phyloP scores from a whole-genome alignment of 2,329 filamentous ascomycete species.

The Ascochyta lentis region DNA sequence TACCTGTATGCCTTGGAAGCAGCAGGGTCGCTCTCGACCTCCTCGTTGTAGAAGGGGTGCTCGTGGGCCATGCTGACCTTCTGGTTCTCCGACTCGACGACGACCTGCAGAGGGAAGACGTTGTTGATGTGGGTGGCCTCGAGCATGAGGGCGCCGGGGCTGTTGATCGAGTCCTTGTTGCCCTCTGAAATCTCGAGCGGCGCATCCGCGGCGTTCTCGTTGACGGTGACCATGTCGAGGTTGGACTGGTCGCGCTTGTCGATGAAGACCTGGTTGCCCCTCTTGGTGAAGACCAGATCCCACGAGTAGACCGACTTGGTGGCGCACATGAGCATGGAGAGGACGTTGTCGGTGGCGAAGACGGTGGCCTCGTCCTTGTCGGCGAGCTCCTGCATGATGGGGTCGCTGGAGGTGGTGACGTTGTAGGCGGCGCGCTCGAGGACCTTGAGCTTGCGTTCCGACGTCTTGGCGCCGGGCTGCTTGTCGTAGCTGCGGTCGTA shows the following conservation, averaged over 20 bases:
- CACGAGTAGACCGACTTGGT: constrained; percentile 96
- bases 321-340: constrained; percentile 99
- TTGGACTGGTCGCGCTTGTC: constrained; percentile 97
- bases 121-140: constrained; percentile 99
- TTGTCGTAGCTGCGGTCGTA: constrained; percentile 97
- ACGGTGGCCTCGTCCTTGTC: constrained; percentile 96
- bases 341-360: constrained; percentile 94
- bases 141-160: constrained; percentile 88
- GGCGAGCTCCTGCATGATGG: constrained; percentile 94
- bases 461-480: constrained; percentile 80
- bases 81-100: constrained; percentile 77
- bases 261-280: constrained; percentile 96
- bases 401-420: constrained; percentile 94
- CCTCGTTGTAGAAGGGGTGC: constrained; percentile 96
- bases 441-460: constrained; percentile 84
- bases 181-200: constrained; percentile 90
- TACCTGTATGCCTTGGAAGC: constrained; percentile 99
- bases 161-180: constrained; percentile 94
- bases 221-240: constrained; percentile 97
- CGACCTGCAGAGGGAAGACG: constrained; percentile 97
- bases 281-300: constrained; percentile 93
- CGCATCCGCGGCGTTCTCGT: constrained; percentile 96
- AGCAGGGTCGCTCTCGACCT: constrained; percentile 90
- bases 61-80: constrained; percentile 86
- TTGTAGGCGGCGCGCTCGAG: constrained; percentile 97